Percentiles rank a stretch among this genome's conserved stretches.
Evolutionary conservation across 2,329 filamentous ascomycete species (phyloP).

Genomic region (Knoxdaviesia capensis): DNA sequence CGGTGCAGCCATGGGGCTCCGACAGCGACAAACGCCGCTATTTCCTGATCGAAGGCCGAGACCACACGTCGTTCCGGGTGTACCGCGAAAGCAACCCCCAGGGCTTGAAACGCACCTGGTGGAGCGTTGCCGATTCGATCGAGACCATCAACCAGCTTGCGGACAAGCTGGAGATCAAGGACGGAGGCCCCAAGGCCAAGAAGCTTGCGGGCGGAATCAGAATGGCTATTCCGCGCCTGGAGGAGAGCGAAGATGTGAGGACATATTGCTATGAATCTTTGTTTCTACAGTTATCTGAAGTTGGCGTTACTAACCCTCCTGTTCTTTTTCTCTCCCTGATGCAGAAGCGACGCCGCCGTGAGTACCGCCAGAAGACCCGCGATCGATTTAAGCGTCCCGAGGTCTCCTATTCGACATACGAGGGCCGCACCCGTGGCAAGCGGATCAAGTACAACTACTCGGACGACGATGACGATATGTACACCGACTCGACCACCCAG

Average conservation of each 20-base stretch:
- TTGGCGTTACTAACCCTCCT: background rate
- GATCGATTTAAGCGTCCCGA: constrained; percentile 77
- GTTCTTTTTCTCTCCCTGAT: constrained; percentile 5
- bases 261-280: background rate
- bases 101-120: constrained; percentile 62
- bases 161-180: constrained; percentile 53
- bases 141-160: constrained; percentile 63
- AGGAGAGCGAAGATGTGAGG: constrained; percentile 73
- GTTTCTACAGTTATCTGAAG: background rate
- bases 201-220: constrained; percentile 59
- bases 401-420: constrained; percentile 79
- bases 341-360: constrained; percentile 78
- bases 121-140: constrained; percentile 78
- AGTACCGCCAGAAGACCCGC: constrained; percentile 73
- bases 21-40: constrained; percentile 86
- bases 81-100: constrained; percentile 85
- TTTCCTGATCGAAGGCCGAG: constrained; percentile 80
- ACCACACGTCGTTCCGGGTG: constrained; percentile 83
- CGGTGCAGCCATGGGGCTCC: constrained; percentile 76
- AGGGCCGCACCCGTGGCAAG: constrained; percentile 89
- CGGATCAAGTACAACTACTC: constrained; percentile 93
- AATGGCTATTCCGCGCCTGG: constrained; percentile 70
- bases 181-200: constrained; percentile 65
- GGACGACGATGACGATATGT: constrained; percentile 60
- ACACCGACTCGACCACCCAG: constrained; percentile 41